These are phyloP conservation scores for Nemophila menziesii DNA, from an alignment of 257 asterid species.

Conservation along the genomic window DNA sequence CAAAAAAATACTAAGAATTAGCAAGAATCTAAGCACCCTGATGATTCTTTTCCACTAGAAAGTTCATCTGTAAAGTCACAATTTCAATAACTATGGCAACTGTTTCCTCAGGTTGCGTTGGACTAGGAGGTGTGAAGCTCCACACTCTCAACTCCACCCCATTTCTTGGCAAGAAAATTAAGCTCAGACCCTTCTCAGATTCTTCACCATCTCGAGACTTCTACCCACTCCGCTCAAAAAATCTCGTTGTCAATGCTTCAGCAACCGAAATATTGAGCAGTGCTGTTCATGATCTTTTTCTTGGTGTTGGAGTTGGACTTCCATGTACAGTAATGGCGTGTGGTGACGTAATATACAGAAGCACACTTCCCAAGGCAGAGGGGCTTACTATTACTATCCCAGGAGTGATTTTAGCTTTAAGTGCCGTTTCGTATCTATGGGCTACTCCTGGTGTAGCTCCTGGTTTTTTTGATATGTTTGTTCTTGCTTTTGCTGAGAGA, in stretches of 20 bases:
- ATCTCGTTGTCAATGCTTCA: constrained; percentile 28
- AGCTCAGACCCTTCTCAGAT: constrained; percentile 22
- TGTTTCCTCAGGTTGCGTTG: constrained; percentile 46
- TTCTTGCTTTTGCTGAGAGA: constrained; percentile 81
- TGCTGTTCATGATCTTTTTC: constrained; percentile 43
- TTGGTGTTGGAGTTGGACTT: constrained; percentile 96
- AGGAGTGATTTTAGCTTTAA: constrained; percentile 71
- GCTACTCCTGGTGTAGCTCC: constrained; percentile 99
- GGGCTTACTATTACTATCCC: constrained; percentile 68
- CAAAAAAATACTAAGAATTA: too few relatives aligned
- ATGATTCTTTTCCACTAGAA: constrained; percentile 19
- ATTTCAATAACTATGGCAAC: constrained; percentile 37
- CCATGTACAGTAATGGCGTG: constrained; percentile 98
- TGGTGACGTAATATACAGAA: constrained; percentile 87
- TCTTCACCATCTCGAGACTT: constrained; percentile 19
- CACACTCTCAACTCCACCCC: constrained; percentile 36
- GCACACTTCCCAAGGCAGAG: constrained; percentile 73
- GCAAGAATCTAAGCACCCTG: not conserved
- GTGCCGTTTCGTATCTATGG: constrained; percentile 87
- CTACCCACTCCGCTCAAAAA: constrained; percentile 21
- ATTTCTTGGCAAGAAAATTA: constrained; percentile 49
- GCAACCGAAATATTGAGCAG: constrained; percentile 28
- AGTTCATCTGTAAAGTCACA: not conserved
- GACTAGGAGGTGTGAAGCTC: constrained; percentile 37
- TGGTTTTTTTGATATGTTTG: constrained; percentile 95